Percentiles rank a stretch among this genome's conserved stretches.
Evolutionary conservation across 176 grass and related monocot species (phyloP).

Genomic region (Zea luxurians): DNA sequence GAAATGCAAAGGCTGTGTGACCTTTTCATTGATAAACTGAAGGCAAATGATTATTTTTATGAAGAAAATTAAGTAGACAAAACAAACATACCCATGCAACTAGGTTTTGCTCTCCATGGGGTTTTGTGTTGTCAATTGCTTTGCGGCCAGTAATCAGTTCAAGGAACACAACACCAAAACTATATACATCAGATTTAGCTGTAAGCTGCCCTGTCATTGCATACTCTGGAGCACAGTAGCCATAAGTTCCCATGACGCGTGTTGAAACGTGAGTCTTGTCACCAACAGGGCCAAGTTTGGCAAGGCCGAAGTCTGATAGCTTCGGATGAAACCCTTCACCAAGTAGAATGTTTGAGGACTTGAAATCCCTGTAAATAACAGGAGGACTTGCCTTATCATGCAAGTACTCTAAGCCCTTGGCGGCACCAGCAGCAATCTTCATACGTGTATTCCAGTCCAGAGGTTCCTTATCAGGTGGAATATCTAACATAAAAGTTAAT

Average conservation of each 20-base stretch:
- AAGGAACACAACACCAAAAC: constrained; percentile 89
- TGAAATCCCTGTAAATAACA: constrained; percentile 90
- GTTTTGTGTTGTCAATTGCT: constrained; percentile 78
- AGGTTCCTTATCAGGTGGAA: constrained; percentile 83
- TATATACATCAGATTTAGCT: constrained; percentile 90
- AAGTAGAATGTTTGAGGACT: constrained; percentile 94
- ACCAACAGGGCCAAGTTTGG: constrained; percentile 89
- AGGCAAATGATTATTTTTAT: neutral
- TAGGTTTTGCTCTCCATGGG: constrained; percentile 76
- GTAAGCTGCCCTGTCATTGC: constrained; percentile 93
- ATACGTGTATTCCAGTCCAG: constrained; percentile 88
- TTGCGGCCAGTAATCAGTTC: constrained; percentile 88
- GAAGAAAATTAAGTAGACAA: constrained; percentile 31
- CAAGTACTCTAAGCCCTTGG: constrained; percentile 84
- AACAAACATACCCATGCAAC: constrained; percentile 81
- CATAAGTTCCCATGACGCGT: constrained; percentile 90
- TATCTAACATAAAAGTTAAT: constrained; percentile 54
- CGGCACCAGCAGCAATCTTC: constrained; percentile 93
- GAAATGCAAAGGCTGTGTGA: constrained; percentile 8
- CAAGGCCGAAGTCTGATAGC: constrained; percentile 85
- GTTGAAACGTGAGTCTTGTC: constrained; percentile 95
- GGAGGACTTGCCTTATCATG: constrained; percentile 88
- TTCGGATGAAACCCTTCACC: constrained; percentile 76
- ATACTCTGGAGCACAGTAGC: constrained; percentile 92
- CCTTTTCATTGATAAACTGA: constrained; percentile 4